Base-by-base conservation (phyloP, 1,284 basidiomycete genomes). In the Exobasidium rhododendri region DNA sequence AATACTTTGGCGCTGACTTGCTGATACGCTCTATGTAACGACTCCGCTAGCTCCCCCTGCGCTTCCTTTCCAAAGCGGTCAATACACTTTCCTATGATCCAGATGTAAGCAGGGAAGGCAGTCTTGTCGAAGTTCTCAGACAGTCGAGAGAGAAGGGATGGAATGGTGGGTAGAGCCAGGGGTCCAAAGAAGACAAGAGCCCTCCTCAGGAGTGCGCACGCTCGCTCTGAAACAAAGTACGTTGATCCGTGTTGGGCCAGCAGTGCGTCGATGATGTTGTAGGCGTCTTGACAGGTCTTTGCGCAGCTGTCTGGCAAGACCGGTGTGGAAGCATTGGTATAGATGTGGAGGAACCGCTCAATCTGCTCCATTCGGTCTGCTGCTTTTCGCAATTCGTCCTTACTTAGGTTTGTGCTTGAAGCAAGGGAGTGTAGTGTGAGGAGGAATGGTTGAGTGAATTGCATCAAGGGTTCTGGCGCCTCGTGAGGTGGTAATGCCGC, bases 31-130 rank as follows among this genome's bases (percentile, higher is more conserved):
- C 53, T 66, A 22, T 63, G 64, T 43, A 79, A 59, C 22, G 69
- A 67, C 7, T 57, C 59, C 11, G 54, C 57, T 13, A 75, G 64
- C 0, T 63, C 56, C 28, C 59, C 58, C 28, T 67, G 66, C 2
- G 52, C n/a, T 13, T 60, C 63, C 3, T 67, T 35, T 0, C 69
- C 74, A 30, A 64, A 78, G 35, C 65, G 62, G 26, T 75, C 77
- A 56, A 80, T 65, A 24, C 89, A 82, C 80, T 96, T 96, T 53
- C 92, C 89, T 17, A 88, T 87, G 66, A 98, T 92, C 96, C 96
- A 99, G 13, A 97, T 81, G 81, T 92, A 97, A 69, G 90, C 89
- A 0, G 94, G 86, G 73, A 88, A 88, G 0, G 90, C 91, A 0
- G 91, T 91, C 17, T 83, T 81, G 68, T 92, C 89, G 74, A 97